These are phyloP conservation scores for Fusarium ramigenum DNA, from an alignment of 2,329 filamentous ascomycete genomes.

Conservation along the genomic window DNA sequence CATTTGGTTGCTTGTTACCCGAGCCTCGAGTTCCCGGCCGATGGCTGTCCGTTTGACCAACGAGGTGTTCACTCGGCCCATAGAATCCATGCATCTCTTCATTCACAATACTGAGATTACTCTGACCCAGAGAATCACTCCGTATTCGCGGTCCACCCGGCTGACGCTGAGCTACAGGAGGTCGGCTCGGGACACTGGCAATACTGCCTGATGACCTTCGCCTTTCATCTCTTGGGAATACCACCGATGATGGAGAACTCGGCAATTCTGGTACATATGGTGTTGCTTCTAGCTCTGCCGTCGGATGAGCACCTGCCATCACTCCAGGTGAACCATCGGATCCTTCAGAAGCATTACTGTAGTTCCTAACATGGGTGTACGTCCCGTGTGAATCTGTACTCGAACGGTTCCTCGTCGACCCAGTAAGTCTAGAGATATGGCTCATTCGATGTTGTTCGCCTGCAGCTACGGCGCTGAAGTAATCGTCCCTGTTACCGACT, in stretches of 20 bases:
- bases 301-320: conserved; percentile 6
- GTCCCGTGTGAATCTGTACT: conserved; percentile 53
- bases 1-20: background rate
- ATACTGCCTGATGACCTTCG: conserved; percentile 43
- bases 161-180: conserved; percentile 40
- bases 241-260: conserved; percentile 39
- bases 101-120: conserved; percentile 46
- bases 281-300: conserved; percentile 51
- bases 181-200: conserved; percentile 28
- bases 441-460: conserved; percentile 25
- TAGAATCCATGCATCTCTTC: conserved; percentile 62
- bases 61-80: conserved; percentile 51
- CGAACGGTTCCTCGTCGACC: conserved; percentile 39
- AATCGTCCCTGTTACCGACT: conserved; percentile 37
- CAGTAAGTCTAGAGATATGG: conserved; percentile 33
- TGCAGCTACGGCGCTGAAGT: conserved; percentile 41
- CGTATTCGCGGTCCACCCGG: conserved; percentile 42
- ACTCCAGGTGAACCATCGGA: conserved; percentile 48
- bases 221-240: conserved; percentile 32
- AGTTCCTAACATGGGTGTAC: conserved; percentile 52
- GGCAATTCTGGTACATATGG: conserved; percentile 51
- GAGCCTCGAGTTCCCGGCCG: conserved; percentile 30
- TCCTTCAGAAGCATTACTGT: conserved; percentile 57
- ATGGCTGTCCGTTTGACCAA: conserved; percentile 53
- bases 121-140: conserved; percentile 38